phyloP scores from a whole-genome alignment of 2,329 filamentous ascomycete species.

The Juglanconis sp. region DNA sequence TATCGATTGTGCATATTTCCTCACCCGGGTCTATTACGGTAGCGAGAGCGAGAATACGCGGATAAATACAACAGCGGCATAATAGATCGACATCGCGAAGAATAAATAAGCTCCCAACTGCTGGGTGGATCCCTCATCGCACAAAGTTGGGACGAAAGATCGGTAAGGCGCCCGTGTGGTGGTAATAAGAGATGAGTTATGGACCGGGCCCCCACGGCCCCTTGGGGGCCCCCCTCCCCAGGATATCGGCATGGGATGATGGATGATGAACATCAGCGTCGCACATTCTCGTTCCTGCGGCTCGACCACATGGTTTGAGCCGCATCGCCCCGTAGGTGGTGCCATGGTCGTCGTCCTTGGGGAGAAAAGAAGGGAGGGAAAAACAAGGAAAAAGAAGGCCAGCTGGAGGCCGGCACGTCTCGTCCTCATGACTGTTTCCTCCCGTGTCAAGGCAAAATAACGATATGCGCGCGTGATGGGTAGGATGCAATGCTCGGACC shows the following conservation, averaged over 20 bases:
- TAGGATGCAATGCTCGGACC: too few species aligned
- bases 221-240: neutral
- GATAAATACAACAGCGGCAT: neutral
- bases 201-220: neutral
- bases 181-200: constrained; percentile 3
- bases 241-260: neutral
- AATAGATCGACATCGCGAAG: constrained; percentile 7
- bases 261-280: constrained; percentile 11
- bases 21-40: neutral
- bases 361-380: too few species aligned
- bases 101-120: constrained; percentile 3
- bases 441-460: too few species aligned
- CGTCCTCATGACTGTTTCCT: too few species aligned
- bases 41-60: neutral
- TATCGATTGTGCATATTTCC: neutral
- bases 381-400: too few species aligned
- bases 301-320: constrained; percentile 20
- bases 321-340: constrained; percentile 7
- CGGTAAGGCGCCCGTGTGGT: constrained; percentile 9
- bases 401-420: too few species aligned
- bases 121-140: neutral
- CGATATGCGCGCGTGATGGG: too few species aligned
- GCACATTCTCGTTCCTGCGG: constrained; percentile 9
- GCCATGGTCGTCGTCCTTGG: neutral
- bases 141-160: constrained; percentile 10